Conservation (phyloP, 2,329 filamentous ascomycete genomes). For the Ceratocystis alfenasii region DNA sequence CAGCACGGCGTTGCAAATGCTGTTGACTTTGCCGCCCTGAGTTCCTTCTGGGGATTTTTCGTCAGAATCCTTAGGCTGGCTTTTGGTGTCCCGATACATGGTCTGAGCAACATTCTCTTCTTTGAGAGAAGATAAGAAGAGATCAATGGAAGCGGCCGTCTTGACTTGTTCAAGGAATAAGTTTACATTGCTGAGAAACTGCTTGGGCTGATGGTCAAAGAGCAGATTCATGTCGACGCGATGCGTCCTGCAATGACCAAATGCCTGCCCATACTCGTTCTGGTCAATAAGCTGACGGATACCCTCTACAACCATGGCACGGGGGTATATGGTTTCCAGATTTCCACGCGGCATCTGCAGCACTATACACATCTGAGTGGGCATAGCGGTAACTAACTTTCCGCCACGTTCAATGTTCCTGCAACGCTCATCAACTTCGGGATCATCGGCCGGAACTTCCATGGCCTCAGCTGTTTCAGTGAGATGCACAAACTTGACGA, state of each 20-base stretch:
- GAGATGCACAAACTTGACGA: slow-evolving; percentile 89
- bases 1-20: slow-evolving; percentile 76
- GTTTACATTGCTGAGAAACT: slow-evolving; percentile 65
- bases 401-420: slow-evolving; percentile 84
- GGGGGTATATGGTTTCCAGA: slow-evolving; percentile 84
- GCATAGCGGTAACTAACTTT: slow-evolving; percentile 76
- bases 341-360: slow-evolving; percentile 96
- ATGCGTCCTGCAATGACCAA: slow-evolving; percentile 78
- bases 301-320: slow-evolving; percentile 82
- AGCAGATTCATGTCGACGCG: slow-evolving; percentile 97
- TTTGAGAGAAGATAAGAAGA: slow-evolving; percentile 80
- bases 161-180: slow-evolving; percentile 76
- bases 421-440: slow-evolving; percentile 83
- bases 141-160: slow-evolving; percentile 70
- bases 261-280: slow-evolving; percentile 73
- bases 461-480: slow-evolving; percentile 52
- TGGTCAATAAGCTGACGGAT: slow-evolving; percentile 70
- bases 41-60: slow-evolving; percentile 21
- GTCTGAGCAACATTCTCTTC: slow-evolving; percentile 89
- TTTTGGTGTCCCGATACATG: slow-evolving; percentile 81
- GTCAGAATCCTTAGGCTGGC: slow-evolving; percentile 22
- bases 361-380: slow-evolving; percentile 71
- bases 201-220: slow-evolving; percentile 78
- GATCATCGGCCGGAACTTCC: slow-evolving; percentile 74
- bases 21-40: slow-evolving; percentile 59